Base-by-base conservation (phyloP, 2,329 filamentous ascomycete genomes). In the Zopfia rhizophila region DNA sequence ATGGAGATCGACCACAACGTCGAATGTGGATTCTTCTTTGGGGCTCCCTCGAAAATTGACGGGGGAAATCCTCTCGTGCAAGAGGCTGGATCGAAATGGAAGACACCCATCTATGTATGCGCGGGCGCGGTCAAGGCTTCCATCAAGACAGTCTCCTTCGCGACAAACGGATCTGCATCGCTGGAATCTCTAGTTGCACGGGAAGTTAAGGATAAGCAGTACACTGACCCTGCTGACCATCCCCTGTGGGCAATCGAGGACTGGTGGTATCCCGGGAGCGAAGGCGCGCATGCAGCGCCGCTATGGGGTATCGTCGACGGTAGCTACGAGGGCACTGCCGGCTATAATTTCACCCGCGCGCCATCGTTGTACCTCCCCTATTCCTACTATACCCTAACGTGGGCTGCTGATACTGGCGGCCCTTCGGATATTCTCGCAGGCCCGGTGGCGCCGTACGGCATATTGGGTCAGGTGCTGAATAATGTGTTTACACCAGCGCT, bases 251-350 rank as follows among this genome's bases (percentile, higher is more conserved):
- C 57, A 0, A 65, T 76, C 2, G 74, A 76, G 35, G 60, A 74
- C 19, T 61, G 57, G 1, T 58, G 60, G 7, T 42, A 46, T 41
- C 17, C 12, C 4, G 16, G 46, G 5, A 48, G 63, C 14, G 58
- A 68, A 5, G 51, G 68, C 4, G 24, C 24, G 24, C 24, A 8
- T 8, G 8, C 24, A 27, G 36, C 39, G 3, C 67, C 72, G 0
- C 48, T 78, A 12, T 79, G 75, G 76, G 76, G 76, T 1, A 42
- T 78, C 1, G 58, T 77, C 0, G n/a, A n/a, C n/a, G n/a, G n/a
- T n/a, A n/a, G n/a, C n/a, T n/a, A n/a, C n/a, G n/a, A n/a, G n/a
- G n/a, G n/a, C n/a, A n/a, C n/a, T n/a, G n/a, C n/a, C n/a, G n/a
- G n/a, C n/a, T n/a, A n/a, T n/a, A n/a, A n/a, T n/a, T n/a, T n/a